These are phyloP conservation scores for Triticum dicoccoides DNA, from an alignment of 176 grass and related monocot genomes.

Conservation along the genomic window DNA sequence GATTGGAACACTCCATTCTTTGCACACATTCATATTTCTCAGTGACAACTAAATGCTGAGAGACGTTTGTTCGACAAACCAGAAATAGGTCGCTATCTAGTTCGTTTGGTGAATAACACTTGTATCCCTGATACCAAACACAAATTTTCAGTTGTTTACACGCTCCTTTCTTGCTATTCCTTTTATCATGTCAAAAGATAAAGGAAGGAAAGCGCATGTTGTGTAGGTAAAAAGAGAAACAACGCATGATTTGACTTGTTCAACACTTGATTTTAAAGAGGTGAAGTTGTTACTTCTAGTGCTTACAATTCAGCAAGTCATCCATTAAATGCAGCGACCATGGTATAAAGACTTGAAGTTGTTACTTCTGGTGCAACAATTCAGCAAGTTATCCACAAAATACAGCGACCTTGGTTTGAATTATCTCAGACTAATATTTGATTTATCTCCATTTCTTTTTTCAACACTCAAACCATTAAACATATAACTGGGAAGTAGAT, in stretches of 20 bases:
- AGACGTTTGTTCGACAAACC: background rate
- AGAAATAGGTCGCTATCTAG: background rate
- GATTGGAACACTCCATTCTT: background rate
- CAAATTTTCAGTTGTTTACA: background rate
- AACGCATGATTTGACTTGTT: constrained; percentile 18
- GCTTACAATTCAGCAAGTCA: constrained; percentile 1
- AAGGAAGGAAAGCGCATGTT: background rate
- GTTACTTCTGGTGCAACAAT: background rate
- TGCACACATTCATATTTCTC: background rate
- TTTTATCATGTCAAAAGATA: background rate
- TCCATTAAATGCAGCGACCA: background rate
- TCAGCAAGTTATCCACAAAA: constrained; percentile 12
- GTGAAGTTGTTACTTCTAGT: background rate
- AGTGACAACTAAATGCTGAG: background rate
- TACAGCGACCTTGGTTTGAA: background rate
- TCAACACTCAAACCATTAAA: background rate
- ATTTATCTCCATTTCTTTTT: background rate
- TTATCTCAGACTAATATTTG: background rate
- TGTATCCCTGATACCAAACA: background rate
- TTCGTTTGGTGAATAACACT: background rate
- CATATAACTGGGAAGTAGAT: background rate
- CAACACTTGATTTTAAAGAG: background rate
- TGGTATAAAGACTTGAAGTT: too few relatives aligned
- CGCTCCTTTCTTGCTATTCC: background rate
- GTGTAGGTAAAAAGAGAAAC: background rate